phyloP scores from a whole-genome alignment of 1,284 basidiomycete species.

The Apiotrichum veenhuisii region DNA sequence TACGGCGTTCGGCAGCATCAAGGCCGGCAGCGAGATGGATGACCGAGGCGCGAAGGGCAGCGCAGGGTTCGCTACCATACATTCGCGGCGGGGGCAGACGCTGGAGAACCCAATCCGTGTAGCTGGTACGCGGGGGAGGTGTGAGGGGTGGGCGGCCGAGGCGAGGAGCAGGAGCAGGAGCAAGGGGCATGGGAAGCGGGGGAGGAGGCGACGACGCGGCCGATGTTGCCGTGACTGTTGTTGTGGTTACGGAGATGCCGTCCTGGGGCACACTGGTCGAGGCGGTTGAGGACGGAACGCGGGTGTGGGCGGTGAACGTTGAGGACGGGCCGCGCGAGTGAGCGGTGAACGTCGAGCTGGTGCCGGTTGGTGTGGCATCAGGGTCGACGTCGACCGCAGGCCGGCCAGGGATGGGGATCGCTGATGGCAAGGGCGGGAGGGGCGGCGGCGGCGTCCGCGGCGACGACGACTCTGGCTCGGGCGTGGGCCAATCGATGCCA shows the following conservation, averaged over 20 bases:
- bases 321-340: too few relatives aligned
- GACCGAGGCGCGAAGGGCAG: constrained; percentile 23
- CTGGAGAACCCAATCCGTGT: constrained; percentile 12
- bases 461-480: neutral
- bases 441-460: neutral
- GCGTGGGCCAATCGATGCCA: neutral
- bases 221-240: neutral
- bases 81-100: constrained; percentile 2
- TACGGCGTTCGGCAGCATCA: constrained; percentile 35
- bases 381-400: neutral
- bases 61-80: constrained; percentile 1
- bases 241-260: neutral
- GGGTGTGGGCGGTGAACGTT: too few relatives aligned
- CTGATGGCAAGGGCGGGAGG: neutral
- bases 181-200: neutral
- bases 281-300: neutral
- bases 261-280: neutral
- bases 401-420: neutral
- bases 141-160: neutral
- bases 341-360: neutral
- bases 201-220: neutral
- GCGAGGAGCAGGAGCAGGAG: neutral
- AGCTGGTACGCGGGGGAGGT: constrained; percentile 3
- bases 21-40: constrained; percentile 33
- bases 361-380: neutral